Conservation (phyloP, 441 rosid species). For the Daphne laureola region DNA sequence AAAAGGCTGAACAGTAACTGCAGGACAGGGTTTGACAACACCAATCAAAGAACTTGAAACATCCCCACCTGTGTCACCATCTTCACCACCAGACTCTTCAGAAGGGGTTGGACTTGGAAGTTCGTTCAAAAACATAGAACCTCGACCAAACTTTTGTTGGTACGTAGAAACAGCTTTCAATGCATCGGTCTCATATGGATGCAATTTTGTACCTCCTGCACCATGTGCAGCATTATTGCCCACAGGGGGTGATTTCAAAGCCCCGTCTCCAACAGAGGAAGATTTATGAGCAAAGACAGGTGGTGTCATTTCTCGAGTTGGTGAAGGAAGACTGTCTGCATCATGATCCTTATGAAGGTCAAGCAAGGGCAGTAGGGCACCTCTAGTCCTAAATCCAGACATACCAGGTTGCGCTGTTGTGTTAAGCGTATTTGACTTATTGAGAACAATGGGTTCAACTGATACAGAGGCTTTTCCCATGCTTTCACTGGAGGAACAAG, state of each 20-base stretch:
- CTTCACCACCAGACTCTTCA: conserved; percentile 53
- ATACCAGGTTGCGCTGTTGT: conserved; percentile 40
- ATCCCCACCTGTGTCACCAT: conserved; percentile 54
- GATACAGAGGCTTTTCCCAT: conserved; percentile 24
- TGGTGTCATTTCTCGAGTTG: conserved; percentile 68
- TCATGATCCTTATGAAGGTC: conserved; percentile 97
- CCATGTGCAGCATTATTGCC: conserved; percentile 26
- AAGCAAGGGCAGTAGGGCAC: conserved; percentile 53
- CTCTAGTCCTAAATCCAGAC: conserved; percentile 43
- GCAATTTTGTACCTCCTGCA: conserved; percentile 34
- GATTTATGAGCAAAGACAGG: conserved; percentile 33
- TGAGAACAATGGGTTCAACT: conserved; percentile 21
- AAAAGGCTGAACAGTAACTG: conserved; percentile 25
- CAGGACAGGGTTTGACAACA: conserved; percentile 22
- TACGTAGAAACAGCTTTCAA: conserved; percentile 67
- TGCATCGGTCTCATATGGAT: conserved; percentile 71
- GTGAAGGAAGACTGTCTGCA: conserved; percentile 91
- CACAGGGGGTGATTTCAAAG: conserved; percentile 25
- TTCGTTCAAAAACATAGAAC: conserved; percentile 35
- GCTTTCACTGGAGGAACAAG: conserved; percentile 20
- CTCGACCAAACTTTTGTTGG: conserved; percentile 63
- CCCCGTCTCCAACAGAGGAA: conserved; percentile 27
- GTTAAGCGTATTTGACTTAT: conserved; percentile 20
- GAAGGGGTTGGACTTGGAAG: conserved; percentile 99
- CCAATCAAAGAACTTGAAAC: conserved; percentile 45